Evolutionary conservation across 108 stramenopile genomes (phyloP).

Genomic region (Fragilariopsis cylindrus): DNA sequence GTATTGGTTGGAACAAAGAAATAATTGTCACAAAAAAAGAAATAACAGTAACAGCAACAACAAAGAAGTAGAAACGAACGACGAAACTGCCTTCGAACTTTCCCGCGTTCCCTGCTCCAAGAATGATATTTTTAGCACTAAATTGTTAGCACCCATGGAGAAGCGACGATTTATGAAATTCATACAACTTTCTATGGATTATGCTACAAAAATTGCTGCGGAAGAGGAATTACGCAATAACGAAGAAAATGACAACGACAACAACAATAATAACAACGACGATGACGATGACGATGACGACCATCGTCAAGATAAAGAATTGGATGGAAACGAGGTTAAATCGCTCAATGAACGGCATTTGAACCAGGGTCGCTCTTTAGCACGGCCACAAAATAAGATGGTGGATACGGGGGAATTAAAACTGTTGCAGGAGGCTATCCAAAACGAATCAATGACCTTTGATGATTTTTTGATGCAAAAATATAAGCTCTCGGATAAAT

Average conservation of each 20-base stretch:
- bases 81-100: slow-evolving; percentile 24
- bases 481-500: slow-evolving; percentile 57
- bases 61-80: not conserved
- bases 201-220: slow-evolving; percentile 48
- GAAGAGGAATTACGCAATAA: slow-evolving; percentile 25
- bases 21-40: slow-evolving; percentile 12
- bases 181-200: slow-evolving; percentile 82
- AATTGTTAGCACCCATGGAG: slow-evolving; percentile 78
- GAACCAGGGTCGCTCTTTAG: slow-evolving; percentile 82
- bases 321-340: slow-evolving; percentile 51
- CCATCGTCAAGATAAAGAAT: not conserved
- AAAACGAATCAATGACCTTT: slow-evolving; percentile 52
- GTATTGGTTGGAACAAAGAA: slow-evolving; percentile 34
- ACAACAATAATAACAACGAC: not conserved
- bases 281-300: slow-evolving; percentile 8
- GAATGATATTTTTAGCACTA: slow-evolving; percentile 82
- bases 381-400: slow-evolving; percentile 92
- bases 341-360: slow-evolving; percentile 85
- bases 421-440: slow-evolving; percentile 50
- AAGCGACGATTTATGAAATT: slow-evolving; percentile 94
- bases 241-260: not conserved
- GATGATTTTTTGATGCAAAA: slow-evolving; percentile 49
- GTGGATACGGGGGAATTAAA: slow-evolving; percentile 59
- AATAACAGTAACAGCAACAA: slow-evolving; percentile 1
- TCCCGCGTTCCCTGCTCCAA: slow-evolving; percentile 86